Evolutionary conservation across 331 rosid species (phyloP), one percentile per base, ranked within the genome.

Genomic region (Pyracantha coccinea): DNA sequence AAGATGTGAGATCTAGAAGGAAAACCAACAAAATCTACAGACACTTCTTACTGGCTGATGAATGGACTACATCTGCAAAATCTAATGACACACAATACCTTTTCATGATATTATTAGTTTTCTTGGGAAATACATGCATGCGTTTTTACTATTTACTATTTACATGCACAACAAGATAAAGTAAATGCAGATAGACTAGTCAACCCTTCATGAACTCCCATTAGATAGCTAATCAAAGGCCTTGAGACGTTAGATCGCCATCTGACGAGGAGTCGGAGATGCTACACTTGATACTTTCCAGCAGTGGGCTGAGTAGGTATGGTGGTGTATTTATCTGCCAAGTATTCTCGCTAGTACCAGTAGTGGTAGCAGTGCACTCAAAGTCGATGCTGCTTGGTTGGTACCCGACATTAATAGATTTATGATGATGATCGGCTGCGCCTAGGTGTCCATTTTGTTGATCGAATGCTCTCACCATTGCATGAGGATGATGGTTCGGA

Each of bases 211-310:
- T 6, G 55, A 50, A 50, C 55, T 50, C 21, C 55, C 55, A 50
- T 17, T 23, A 2, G 8, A 10, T 23, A 21, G 64, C 17, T 23
- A 27, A 15, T 27, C n/a, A 27, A 61, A 13, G 66, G 66, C 32
- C 38, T 13, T 61, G 35, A 61, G 66, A 61, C 7, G 12, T 68
- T 58, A 58, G 55, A 17, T 50, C 84, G 12, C 82, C 82, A 21
- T 76, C 82, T 2, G 84, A 80, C 6, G 87, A 83, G 1, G 79
- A 66, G 16, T 41, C 74, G 1, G 82, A 68, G 53, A 38, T 62
- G 79, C 7, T 38, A 64, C 63, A 53, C 38, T 53, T 57, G 47
- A 45, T 44, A 27, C 20, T 63, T 50, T 70, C 73, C 44, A 44
- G 53, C 2, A 47, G 16, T 3, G 74, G 62, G 11, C 65, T 41